phyloP scores from a whole-genome alignment of 768 basidiomycete genomes.

The Coprinopsis strossmayeri region DNA sequence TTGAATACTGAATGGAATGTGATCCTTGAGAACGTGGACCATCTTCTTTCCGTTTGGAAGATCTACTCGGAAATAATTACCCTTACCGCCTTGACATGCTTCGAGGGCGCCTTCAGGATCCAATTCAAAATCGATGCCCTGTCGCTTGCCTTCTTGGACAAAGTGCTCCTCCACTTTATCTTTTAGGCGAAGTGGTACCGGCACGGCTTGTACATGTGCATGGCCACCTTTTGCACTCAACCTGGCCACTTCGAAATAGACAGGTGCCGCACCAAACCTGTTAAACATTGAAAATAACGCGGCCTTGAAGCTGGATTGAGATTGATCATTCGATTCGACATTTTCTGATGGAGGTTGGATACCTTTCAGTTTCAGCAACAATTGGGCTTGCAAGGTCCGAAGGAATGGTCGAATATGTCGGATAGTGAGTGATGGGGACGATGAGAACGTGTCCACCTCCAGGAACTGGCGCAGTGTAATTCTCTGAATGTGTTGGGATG shows the following conservation, averaged over 20 bases:
- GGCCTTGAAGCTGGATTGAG: constrained; percentile 58
- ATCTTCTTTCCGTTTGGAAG: constrained; percentile 80
- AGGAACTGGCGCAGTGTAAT: constrained; percentile 55
- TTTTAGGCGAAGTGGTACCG: constrained; percentile 60
- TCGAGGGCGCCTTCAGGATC: constrained; percentile 61
- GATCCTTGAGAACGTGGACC: constrained; percentile 78
- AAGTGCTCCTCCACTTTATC: constrained; percentile 68
- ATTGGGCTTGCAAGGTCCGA: constrained; percentile 70
- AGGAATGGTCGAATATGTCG: constrained; percentile 80
- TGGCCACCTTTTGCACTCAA: constrained; percentile 85
- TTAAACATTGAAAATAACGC: constrained; percentile 70
- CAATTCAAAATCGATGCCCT: constrained; percentile 70
- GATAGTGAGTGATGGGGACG: constrained; percentile 90
- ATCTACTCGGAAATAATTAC: constrained; percentile 88
- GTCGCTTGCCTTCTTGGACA: constrained; percentile 53
- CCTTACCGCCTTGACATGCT: constrained; percentile 43
- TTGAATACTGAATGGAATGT: constrained; percentile 80
- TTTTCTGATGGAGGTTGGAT: too few relatives aligned
- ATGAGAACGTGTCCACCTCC: constrained; percentile 96
- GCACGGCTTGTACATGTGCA: constrained; percentile 86
- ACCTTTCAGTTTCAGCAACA: constrained; percentile 76
- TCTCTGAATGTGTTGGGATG: constrained; percentile 64
- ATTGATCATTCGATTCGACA: too few relatives aligned
- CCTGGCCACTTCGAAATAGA: constrained; percentile 86
- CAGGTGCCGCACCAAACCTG: constrained; percentile 57